phyloP scores from a whole-genome alignment of 2,329 filamentous ascomycete genomes.

The Stagonosporopsis vannaccii region DNA sequence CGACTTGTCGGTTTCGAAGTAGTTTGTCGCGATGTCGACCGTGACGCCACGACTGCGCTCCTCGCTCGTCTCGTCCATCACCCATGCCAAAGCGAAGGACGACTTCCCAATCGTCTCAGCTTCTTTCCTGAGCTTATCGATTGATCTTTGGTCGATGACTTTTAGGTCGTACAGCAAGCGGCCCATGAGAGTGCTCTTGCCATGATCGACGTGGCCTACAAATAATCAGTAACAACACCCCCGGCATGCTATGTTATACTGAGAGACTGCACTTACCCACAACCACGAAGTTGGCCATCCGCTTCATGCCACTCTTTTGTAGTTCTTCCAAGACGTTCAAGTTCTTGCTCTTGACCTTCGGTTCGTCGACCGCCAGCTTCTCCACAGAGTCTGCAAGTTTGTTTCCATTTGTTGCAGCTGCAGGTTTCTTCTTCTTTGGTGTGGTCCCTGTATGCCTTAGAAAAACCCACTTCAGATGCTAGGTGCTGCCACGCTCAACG shows the following conservation, averaged over 20 bases:
- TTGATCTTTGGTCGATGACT: constrained; percentile 83
- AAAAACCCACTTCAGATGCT: constrained; percentile 18
- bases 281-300: constrained; percentile 87
- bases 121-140: constrained; percentile 88
- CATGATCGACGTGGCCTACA: constrained; percentile 91
- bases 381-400: constrained; percentile 57
- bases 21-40: constrained; percentile 94
- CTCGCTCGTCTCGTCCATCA: constrained; percentile 89
- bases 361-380: constrained; percentile 58
- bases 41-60: constrained; percentile 91
- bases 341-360: constrained; percentile 73
- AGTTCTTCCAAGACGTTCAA: constrained; percentile 85
- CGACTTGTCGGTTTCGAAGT: constrained; percentile 88
- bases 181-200: constrained; percentile 97
- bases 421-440: constrained; percentile 38
- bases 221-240: constrained; percentile 6
- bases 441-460: constrained; percentile 36
- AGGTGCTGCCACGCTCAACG: constrained; percentile 30
- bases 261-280: constrained; percentile 73
- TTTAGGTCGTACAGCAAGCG: constrained; percentile 88
- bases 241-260: too few relatives aligned
- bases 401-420: constrained; percentile 25
- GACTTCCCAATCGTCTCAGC: constrained; percentile 92
- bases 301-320: constrained; percentile 76
- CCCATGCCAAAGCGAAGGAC: constrained; percentile 96